Conservation (phyloP, 164 flowering plant genomes). For the Cinnamomum micranthum region DNA sequence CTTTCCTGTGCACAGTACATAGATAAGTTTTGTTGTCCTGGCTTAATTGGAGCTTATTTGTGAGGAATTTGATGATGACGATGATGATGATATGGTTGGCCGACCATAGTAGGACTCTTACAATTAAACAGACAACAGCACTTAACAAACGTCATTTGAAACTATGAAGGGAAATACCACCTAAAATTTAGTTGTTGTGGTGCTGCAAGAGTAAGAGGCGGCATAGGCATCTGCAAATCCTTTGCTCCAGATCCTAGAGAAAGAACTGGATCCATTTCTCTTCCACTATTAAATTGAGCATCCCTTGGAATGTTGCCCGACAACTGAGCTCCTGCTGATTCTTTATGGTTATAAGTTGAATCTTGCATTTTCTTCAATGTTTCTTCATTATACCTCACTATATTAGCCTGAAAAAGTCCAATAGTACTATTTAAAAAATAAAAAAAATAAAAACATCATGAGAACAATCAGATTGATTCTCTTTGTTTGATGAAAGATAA, state of each 20-base stretch:
- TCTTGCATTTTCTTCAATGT: slow-evolving; percentile 49
- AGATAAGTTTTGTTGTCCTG: too few relatives aligned
- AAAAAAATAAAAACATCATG: too few relatives aligned
- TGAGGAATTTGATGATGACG: too few relatives aligned
- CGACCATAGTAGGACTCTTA: not conserved
- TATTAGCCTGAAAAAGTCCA: slow-evolving; percentile 61
- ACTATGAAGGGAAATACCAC: slow-evolving; percentile 27
- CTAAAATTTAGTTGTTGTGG: slow-evolving; percentile 48
- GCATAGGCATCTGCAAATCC: slow-evolving; percentile 86
- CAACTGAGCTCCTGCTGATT: slow-evolving; percentile 35
- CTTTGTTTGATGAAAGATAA: not conserved
- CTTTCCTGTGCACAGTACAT: too few relatives aligned
- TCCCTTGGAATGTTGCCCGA: slow-evolving; percentile 21
- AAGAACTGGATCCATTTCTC: slow-evolving; percentile 21
- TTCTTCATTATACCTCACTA: slow-evolving; percentile 74
- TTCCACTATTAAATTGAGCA: slow-evolving; percentile 19
- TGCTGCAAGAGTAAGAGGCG: slow-evolving; percentile 79
- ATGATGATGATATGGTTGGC: not conserved
- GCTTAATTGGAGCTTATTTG: too few relatives aligned
- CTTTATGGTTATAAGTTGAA: slow-evolving; percentile 30
- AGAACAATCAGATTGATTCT: slow-evolving; percentile 1
- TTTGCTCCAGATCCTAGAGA: slow-evolving; percentile 35
- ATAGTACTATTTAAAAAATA: not conserved
- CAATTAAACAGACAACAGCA: not conserved
- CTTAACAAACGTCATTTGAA: too few relatives aligned